Evolutionary conservation across 306 rosid genomes (phyloP).

Genomic region (Ormosia semicastrata): DNA sequence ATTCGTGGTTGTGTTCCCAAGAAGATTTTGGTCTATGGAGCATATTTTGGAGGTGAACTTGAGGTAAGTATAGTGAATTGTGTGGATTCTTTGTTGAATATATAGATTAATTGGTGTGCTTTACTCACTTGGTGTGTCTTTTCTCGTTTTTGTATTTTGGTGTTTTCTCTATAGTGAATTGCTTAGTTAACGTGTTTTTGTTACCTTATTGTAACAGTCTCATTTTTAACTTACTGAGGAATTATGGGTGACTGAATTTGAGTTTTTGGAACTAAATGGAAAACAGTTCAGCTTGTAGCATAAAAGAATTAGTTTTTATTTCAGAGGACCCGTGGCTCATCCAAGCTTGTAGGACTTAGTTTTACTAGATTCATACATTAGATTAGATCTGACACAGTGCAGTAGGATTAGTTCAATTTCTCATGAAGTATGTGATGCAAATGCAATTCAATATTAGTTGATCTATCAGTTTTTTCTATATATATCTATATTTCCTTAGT

Average conservation of each 20-base stretch:
- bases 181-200: not conserved
- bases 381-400: not conserved
- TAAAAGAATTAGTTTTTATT: not conserved
- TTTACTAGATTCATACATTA: not conserved
- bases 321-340: not conserved
- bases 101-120: not conserved
- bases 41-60: conserved; percentile 79
- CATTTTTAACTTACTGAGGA: not conserved
- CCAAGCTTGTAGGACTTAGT: not conserved
- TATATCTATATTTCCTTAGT: not conserved
- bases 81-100: not conserved
- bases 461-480: not conserved
- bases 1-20: conserved; percentile 99
- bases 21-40: conserved; percentile 96
- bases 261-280: not conserved
- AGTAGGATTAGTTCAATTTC: not conserved
- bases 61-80: conserved; percentile 53
- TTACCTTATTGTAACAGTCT: not conserved
- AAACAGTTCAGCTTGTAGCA: not conserved
- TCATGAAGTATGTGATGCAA: not conserved
- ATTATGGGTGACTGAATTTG: not conserved
- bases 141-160: not conserved
- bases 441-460: not conserved
- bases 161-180: not conserved
- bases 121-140: not conserved